A percentile compares a stretch with the other conserved stretches of the same genome.
These are phyloP conservation scores for Neurospora sp. DNA, from an alignment of 495 filamentous ascomycete genomes.

Conservation along the genomic window DNA sequence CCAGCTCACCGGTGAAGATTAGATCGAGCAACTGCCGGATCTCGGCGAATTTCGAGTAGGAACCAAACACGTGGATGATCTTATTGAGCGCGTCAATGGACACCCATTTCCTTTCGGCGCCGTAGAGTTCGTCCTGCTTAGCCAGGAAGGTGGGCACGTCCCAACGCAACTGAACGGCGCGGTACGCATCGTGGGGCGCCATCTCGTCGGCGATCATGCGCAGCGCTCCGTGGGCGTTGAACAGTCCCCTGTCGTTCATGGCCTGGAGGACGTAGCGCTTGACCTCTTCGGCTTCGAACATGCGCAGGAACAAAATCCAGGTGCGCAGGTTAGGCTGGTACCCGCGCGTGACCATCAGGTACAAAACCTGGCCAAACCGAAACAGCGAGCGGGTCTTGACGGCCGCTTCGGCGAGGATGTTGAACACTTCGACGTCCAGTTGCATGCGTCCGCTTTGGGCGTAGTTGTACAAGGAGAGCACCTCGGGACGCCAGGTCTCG, in stretches of 20 bases:
- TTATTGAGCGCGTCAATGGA: slow-evolving; percentile 19
- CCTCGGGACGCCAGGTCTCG: slow-evolving; percentile 4
- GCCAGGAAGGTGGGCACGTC: slow-evolving; percentile 16
- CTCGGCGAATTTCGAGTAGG: slow-evolving; percentile 15
- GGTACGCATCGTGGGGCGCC: slow-evolving; percentile 24
- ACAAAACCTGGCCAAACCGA: slow-evolving; percentile 21
- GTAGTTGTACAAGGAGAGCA: slow-evolving; percentile 14
- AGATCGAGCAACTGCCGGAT: slow-evolving; percentile 16
- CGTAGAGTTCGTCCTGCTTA: slow-evolving; percentile 25
- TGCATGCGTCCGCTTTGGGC: slow-evolving; percentile 11
- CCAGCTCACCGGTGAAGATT: slow-evolving; percentile 6
- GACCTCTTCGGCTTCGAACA: slow-evolving; percentile 28
- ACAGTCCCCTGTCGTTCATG: slow-evolving; percentile 21
- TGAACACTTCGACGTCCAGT: slow-evolving; percentile 24
- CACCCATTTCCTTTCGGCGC: slow-evolving; percentile 22
- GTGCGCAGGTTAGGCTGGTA: slow-evolving; percentile 20
- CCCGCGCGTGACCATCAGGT: slow-evolving; percentile 22
- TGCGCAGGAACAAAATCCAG: slow-evolving; percentile 31
- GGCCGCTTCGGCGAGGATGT: slow-evolving; percentile 21
- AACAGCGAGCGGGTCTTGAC: slow-evolving; percentile 22
- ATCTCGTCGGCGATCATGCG: slow-evolving; percentile 22
- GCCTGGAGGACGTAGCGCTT: slow-evolving; percentile 23
- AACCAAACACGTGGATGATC: slow-evolving; percentile 22
- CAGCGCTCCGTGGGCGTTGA: slow-evolving; percentile 11
- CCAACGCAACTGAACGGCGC: slow-evolving; percentile 12